phyloP scores from a whole-genome alignment of 805 yeast genomes.

The Starmerella stellata region DNA sequence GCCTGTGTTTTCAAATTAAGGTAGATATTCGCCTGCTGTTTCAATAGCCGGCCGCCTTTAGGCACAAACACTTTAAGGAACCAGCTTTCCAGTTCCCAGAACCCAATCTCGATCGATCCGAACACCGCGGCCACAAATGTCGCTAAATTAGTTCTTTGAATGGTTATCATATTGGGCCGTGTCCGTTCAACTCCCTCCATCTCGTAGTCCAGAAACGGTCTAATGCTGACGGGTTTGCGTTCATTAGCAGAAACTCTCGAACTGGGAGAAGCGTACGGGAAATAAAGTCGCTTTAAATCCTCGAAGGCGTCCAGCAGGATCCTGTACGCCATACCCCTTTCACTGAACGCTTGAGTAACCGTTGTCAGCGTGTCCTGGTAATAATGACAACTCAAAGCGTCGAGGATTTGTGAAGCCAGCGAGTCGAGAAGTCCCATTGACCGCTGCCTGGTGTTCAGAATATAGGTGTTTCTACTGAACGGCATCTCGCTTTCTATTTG shows the following conservation, averaged over 20 bases:
- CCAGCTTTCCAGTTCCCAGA: slow-evolving; percentile 65
- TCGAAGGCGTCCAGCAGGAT: slow-evolving; percentile 61
- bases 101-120: slow-evolving; percentile 73
- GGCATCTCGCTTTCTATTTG: not conserved
- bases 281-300: slow-evolving; percentile 51
- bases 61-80: slow-evolving; percentile 83
- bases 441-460: slow-evolving; percentile 11
- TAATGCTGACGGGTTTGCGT: slow-evolving; percentile 8
- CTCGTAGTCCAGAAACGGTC: slow-evolving; percentile 13
- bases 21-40: slow-evolving; percentile 61
- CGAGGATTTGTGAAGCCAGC: slow-evolving; percentile 58
- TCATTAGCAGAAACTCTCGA: slow-evolving; percentile 5
- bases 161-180: slow-evolving; percentile 33
- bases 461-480: slow-evolving; percentile 7
- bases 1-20: slow-evolving; percentile 91
- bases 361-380: slow-evolving; percentile 57
- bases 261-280: slow-evolving; percentile 6
- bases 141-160: slow-evolving; percentile 72
- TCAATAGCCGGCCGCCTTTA: slow-evolving; percentile 41
- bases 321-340: slow-evolving; percentile 40
- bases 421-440: slow-evolving; percentile 57
- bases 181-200: slow-evolving; percentile 12
- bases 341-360: slow-evolving; percentile 47
- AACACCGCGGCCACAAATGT: slow-evolving; percentile 76
- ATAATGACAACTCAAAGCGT: slow-evolving; percentile 47